These are phyloP conservation scores for Lophiostoma macrostomum DNA, from an alignment of 495 filamentous ascomycete species.

Conservation along the genomic window DNA sequence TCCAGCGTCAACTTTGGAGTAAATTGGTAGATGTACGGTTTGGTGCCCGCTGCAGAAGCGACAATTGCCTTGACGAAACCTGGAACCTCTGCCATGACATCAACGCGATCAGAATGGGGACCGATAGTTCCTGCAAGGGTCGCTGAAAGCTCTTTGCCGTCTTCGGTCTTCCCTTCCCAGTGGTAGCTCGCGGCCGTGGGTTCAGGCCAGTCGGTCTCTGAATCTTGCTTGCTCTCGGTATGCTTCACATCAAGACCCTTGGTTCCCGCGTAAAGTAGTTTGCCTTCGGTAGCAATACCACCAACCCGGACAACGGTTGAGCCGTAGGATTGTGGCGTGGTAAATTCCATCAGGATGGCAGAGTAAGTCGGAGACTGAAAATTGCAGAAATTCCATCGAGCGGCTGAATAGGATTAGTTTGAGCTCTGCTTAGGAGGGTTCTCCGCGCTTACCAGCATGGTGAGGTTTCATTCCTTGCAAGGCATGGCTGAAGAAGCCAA, in stretches of 20 bases:
- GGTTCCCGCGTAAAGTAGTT: slow-evolving; percentile 71
- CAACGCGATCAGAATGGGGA: slow-evolving; percentile 75
- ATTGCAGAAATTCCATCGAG: slow-evolving; percentile 88
- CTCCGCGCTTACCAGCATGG: slow-evolving; percentile 68
- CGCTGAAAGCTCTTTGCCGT: slow-evolving; percentile 68
- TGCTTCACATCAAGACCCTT: slow-evolving; percentile 60
- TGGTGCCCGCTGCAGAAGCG: slow-evolving; percentile 78
- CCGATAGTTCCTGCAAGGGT: slow-evolving; percentile 66
- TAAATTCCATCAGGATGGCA: slow-evolving; percentile 93
- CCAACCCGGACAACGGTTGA: slow-evolving; percentile 82
- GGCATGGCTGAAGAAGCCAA: slow-evolving; percentile 72
- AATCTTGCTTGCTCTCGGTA: slow-evolving; percentile 63
- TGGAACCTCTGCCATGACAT: slow-evolving; percentile 95
- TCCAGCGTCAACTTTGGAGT: slow-evolving; percentile 68
- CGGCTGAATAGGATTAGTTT: slow-evolving; percentile 51
- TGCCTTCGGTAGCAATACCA: slow-evolving; percentile 73
- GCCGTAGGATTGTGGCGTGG: slow-evolving; percentile 91
- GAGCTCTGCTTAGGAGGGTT: too few species aligned
- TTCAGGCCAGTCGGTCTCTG: slow-evolving; percentile 83
- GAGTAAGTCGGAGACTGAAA: slow-evolving; percentile 86
- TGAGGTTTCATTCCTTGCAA: slow-evolving; percentile 99
- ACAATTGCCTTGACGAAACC: slow-evolving; percentile 93
- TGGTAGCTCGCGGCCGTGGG: slow-evolving; percentile 69
- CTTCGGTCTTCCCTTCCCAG: slow-evolving; percentile 77
- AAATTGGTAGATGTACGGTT: slow-evolving; percentile 97